A percentile compares a stretch with the other conserved stretches of the same genome.
phyloP scores from a whole-genome alignment of 1,284 basidiomycete genomes.

The Megacollybia platyphylla region DNA sequence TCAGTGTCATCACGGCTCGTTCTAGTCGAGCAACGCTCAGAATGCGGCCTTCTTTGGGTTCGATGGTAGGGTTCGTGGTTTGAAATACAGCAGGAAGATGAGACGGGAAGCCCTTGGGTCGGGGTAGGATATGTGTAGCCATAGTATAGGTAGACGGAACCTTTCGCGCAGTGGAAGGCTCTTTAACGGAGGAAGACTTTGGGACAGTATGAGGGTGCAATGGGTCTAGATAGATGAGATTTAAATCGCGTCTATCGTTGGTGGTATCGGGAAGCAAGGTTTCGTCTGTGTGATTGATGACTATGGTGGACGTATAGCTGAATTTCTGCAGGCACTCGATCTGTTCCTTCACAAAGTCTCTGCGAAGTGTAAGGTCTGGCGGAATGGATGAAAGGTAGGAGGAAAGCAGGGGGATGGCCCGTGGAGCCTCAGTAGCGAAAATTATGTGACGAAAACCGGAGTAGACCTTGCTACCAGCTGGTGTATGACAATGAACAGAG shows the following conservation, averaged over 20 bases:
- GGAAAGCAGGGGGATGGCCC: constrained; percentile 34
- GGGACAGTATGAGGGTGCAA: not conserved
- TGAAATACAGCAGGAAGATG: constrained; percentile 37
- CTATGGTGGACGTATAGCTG: constrained; percentile 38
- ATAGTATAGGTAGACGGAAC: constrained; percentile 42
- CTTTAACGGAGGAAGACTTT: not conserved
- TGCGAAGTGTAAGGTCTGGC: constrained; percentile 12
- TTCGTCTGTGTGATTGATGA: constrained; percentile 58
- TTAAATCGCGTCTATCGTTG: constrained; percentile 49
- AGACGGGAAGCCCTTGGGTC: constrained; percentile 17
- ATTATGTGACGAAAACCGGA: constrained; percentile 51
- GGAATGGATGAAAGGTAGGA: constrained; percentile 26
- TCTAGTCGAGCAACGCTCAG: constrained; percentile 49
- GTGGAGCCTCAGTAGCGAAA: constrained; percentile 60
- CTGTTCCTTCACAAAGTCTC: constrained; percentile 19
- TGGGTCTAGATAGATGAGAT: constrained; percentile 28
- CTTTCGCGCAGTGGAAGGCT: constrained; percentile 22
- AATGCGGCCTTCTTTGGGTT: constrained; percentile 31
- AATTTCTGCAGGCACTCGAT: constrained; percentile 30
- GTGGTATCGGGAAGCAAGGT: constrained; percentile 35
- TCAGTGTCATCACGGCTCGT: constrained; percentile 41
- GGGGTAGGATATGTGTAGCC: constrained; percentile 44
- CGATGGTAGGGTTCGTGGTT: constrained; percentile 62
- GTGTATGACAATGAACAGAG: constrained; percentile 22
- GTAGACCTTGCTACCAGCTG: constrained; percentile 15